Evolutionary conservation across 1,284 basidiomycete species (phyloP), one percentile per base, ranked within the genome.

Genomic region (Vanrija humicola): DNA sequence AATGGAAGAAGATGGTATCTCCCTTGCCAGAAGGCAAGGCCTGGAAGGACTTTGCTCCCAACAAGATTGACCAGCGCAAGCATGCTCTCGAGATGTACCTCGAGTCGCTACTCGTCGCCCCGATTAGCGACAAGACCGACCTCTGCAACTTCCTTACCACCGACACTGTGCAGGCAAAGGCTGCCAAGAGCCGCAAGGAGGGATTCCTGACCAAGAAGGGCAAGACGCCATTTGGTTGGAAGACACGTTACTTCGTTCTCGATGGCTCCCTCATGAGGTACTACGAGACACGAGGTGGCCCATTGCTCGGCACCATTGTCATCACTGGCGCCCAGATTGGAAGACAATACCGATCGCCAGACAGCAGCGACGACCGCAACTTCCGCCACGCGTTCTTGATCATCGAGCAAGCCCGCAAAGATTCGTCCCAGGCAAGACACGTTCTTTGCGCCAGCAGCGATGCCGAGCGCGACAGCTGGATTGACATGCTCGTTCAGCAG

Each of bases 301-400:
- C 85, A 9, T 89, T 94, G 71, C 81, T 97, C 26, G 93, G 94
- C 46, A 89, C 90, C 10, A 97, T 98, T 66, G 73, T 81, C 54
- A 85, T 97, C 62, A 85, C 86, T 18, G 87, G 87, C 46, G 90
- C 94, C 12, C 91, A 96, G 72, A 97, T 97, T 50, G 86, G 85
- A 18, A 78, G 85, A 48, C 84, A 86, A 67, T 83, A 86, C 67
- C 79, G 66, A 78, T 81, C 62, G 49, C 79, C 74, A 68, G 74
- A 74, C 64, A 73, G 56, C 74, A 82, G 58, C 54, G 90, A 94
- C 56, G 93, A 96, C 67, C 90, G 90, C 68, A 89, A 96, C 61
- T 96, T 95, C 65, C 84, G 93, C 25, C 95, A 98, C 69, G 95
- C 95, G 0, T 98, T 98, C 79, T 83, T 98, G 56, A 91, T 98